Evolutionary conservation across 768 basidiomycete genomes (phyloP).

Genomic region (Coprinellus micaceus): DNA sequence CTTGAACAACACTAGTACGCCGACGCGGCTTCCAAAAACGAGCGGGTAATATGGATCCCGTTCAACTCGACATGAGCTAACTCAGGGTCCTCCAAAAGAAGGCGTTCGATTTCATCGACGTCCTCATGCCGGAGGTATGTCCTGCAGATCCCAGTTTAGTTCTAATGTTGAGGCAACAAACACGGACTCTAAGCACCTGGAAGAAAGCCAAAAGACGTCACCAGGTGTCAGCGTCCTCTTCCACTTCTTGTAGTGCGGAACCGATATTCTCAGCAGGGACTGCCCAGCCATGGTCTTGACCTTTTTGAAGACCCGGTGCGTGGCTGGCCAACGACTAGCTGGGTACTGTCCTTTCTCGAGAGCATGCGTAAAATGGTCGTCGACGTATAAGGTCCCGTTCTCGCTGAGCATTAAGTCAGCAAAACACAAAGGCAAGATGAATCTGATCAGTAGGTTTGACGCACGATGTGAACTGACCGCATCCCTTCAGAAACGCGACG

Average conservation of each 20-base stretch:
- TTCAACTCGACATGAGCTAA: slow-evolving; percentile 14
- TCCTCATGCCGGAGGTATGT: slow-evolving; percentile 14
- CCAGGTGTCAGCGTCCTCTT: slow-evolving; percentile 10
- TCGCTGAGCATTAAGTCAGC: neutral
- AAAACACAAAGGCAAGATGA: neutral
- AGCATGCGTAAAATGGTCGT: slow-evolving; percentile 3
- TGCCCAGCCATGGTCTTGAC: slow-evolving; percentile 15
- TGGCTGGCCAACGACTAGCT: neutral
- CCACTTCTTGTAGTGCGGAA: slow-evolving; percentile 19
- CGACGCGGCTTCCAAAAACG: slow-evolving; percentile 13
- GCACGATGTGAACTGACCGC: slow-evolving; percentile 13
- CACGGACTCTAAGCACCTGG: slow-evolving; percentile 2
- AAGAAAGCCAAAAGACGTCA: slow-evolving; percentile 11
- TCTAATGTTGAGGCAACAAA: no score
- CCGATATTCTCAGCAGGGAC: slow-evolving; percentile 12
- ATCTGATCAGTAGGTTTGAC: neutral
- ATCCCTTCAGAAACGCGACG: slow-evolving; percentile 12
- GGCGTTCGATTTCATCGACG: slow-evolving; percentile 13
- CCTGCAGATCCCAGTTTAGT: no score
- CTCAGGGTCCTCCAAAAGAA: slow-evolving; percentile 10
- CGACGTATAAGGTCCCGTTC: slow-evolving; percentile 13
- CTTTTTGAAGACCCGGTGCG: slow-evolving; percentile 4
- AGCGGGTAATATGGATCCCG: slow-evolving; percentile 13
- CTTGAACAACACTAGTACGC: slow-evolving; percentile 3
- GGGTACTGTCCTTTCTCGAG: neutral